These are phyloP conservation scores for Diophrys sp. DNA, from an alignment of 73 alveolate genomes.

Conservation along the genomic window DNA sequence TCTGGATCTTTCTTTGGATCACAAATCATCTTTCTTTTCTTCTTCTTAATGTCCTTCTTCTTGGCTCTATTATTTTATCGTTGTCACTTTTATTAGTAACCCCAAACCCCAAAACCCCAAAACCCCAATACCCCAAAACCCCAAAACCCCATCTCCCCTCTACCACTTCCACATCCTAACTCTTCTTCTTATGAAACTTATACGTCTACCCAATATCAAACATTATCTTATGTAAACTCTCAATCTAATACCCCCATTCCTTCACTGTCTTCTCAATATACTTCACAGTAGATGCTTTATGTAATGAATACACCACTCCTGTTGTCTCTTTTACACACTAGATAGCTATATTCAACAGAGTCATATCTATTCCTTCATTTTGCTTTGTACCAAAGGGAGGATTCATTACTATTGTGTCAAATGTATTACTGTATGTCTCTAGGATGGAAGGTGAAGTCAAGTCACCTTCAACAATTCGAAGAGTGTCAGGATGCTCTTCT, in stretches of 20 bases:
- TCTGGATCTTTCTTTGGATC: conserved; percentile 75
- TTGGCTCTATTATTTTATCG: no score
- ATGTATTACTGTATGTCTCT: conserved; percentile 41
- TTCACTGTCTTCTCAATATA: conserved; percentile 56
- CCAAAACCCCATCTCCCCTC: no score
- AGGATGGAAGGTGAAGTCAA: conserved; percentile 33
- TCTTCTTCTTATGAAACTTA: conserved; percentile 74
- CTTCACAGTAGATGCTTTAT: conserved; percentile 68
- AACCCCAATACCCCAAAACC: no score
- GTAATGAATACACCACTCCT: conserved; percentile 64
- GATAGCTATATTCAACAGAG: conserved; percentile 60
- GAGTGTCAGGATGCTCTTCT: conserved; percentile 31
- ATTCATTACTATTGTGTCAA: conserved; percentile 73
- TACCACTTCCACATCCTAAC: conserved; percentile 49
- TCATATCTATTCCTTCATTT: conserved; percentile 79
- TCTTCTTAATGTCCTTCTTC: background rate
- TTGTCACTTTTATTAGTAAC: conserved; percentile 35
- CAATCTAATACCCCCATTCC: conserved; percentile 49
- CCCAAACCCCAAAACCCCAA: no score
- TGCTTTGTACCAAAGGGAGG: conserved; percentile 89
- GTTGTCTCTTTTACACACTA: conserved; percentile 33
- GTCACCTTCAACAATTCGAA: conserved; percentile 56
- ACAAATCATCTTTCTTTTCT: conserved; percentile 5
- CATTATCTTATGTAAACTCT: conserved; percentile 50
- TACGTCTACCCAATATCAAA: conserved; percentile 74